Conservation (phyloP, 2,329 filamentous ascomycete species). For the Plectosphaerella sp. region DNA sequence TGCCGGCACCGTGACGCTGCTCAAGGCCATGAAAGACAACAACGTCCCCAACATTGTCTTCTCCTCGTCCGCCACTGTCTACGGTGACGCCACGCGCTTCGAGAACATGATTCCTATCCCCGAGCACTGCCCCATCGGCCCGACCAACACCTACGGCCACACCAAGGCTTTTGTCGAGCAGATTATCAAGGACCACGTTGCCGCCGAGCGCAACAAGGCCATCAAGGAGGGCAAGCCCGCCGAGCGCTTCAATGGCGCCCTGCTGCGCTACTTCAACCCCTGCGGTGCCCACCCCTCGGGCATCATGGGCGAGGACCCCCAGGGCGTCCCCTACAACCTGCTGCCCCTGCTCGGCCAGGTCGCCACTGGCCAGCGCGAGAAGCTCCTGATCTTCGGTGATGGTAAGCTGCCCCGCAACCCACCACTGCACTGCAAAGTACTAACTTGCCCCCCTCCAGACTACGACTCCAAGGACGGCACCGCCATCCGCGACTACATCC, state of each 20-base stretch:
- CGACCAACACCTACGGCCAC: constrained; percentile 96
- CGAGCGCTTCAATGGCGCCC: constrained; percentile 85
- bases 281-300: constrained; percentile 91
- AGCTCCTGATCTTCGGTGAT: constrained; percentile 90
- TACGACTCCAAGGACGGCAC: constrained; percentile 88
- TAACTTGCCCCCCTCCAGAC: constrained; percentile 49
- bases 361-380: constrained; percentile 89
- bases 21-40: constrained; percentile 82
- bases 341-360: constrained; percentile 93
- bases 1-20: constrained; percentile 80
- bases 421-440: neutral
- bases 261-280: constrained; percentile 97
- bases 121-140: constrained; percentile 90
- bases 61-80: constrained; percentile 96
- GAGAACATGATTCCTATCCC: constrained; percentile 99
- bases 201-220: constrained; percentile 77
- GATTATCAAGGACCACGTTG: constrained; percentile 87
- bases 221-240: constrained; percentile 74
- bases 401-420: constrained; percentile 48
- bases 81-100: constrained; percentile 94
- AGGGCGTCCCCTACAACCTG: constrained; percentile 93
- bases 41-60: constrained; percentile 97
- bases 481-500: constrained; percentile 96
- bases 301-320: constrained; percentile 96
- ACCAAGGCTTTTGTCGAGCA: constrained; percentile 91